Evolutionary conservation across 2,329 filamentous ascomycete species (phyloP), one percentile per base, ranked within the genome.

Genomic region (Colletotrichum sansevieriae): DNA sequence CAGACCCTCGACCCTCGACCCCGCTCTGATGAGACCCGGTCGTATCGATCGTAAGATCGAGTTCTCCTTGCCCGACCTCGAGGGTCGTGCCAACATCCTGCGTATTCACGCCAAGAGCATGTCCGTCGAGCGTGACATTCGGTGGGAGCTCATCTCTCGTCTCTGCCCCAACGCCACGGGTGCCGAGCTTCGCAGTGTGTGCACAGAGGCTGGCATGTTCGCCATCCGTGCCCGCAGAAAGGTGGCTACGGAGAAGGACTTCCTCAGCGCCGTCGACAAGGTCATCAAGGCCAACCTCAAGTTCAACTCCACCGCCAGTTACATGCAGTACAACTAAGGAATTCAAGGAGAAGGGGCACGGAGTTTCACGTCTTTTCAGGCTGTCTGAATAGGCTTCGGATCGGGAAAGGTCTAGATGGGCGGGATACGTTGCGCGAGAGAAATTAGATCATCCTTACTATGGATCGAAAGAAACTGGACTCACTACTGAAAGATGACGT

Each of bases 91-190:
- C 77, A 98, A 98, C 83, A 98, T 99, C 77, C 88, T 99, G 51
- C 92, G 96, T 58, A 99, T 99, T 76, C 96, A 98, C 84, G 96
- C 96, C 76, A 99, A 98, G 91, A 97, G 93, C 79, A 99, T 99
- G 96, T 98, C 94, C 18, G 96, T 99, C 43, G 96, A 99, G 88
- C 90, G 96, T 61, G 96, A 99, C 78, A 99, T 99, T 77, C 90
- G 96, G 82, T 99, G 96, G 96, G 96, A 99, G 84, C 88, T 99
- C 73, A 98, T 99, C 78, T 98, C 95, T 20, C 91, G 96, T 75
- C 87, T 99, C 72, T 99, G 96, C 83, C 96, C 96, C 73, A 99
- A 99, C 83, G 92, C 95, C 61, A 99, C 96, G 1, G 96, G 96
- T 84, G 96, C 96, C 58, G 96, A 99, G 82, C 83, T 99, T 79